phyloP scores from a whole-genome alignment of 2,329 filamentous ascomycete species.

The Stenocarpella maydis region DNA sequence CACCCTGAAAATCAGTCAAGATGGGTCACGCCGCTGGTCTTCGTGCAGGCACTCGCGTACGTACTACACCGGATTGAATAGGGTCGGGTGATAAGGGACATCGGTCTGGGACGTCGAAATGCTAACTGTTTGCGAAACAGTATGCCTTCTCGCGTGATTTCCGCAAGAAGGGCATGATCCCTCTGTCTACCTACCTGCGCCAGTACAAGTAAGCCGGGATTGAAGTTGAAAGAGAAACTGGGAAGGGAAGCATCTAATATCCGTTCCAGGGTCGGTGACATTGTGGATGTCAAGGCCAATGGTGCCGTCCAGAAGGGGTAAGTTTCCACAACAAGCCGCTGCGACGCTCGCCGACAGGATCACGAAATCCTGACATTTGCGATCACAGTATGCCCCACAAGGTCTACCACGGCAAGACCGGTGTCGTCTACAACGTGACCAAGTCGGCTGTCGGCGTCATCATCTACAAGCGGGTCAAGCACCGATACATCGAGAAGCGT shows the following conservation, averaged over 20 bases:
- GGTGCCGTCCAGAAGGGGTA: constrained; percentile 98
- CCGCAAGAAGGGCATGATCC: constrained; percentile 95
- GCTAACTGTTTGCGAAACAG: constrained; percentile 52
- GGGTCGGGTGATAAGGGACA: constrained; percentile 6
- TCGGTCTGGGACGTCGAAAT: constrained; percentile 40
- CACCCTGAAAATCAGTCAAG: constrained; percentile 58
- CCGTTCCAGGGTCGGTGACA: constrained; percentile 85
- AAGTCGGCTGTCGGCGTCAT: constrained; percentile 98
- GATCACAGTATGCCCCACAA: constrained; percentile 90
- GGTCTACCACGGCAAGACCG: constrained; percentile 99
- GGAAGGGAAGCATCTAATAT: constrained; percentile 26
- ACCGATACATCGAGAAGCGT: constrained; percentile 99
- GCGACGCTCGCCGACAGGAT: constrained; percentile 25
- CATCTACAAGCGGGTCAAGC: constrained; percentile 99
- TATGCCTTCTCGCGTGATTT: constrained; percentile 95
- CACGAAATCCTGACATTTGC: constrained; percentile 45
- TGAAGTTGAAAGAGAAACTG: constrained; percentile 11
- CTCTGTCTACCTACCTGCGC: constrained; percentile 91
- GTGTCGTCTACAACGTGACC: constrained; percentile 98
- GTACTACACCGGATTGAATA: constrained; percentile 47
- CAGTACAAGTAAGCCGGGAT: constrained; percentile 77
- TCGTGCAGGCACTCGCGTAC: constrained; percentile 83
- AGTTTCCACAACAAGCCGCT: constrained; percentile 50
- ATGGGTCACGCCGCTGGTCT: constrained; percentile 92
- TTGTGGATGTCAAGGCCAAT: constrained; percentile 98